Conservation (phyloP, 345 rosid genomes). For the Rhizophora apiculata region DNA sequence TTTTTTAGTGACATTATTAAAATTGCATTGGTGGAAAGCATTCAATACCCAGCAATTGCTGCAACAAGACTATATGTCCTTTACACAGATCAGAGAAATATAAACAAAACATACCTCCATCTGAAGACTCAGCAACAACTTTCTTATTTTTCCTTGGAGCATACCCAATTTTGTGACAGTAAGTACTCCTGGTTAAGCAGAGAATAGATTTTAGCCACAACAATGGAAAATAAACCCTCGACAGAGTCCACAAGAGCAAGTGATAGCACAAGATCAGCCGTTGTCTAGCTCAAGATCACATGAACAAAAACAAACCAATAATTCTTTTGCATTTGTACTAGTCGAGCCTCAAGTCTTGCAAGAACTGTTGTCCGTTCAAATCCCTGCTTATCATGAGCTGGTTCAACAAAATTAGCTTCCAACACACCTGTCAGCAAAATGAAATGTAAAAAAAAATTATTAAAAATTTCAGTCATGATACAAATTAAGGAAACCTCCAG, state of each 20-base stretch:
- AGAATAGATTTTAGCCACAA: neutral
- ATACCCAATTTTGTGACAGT: constrained; percentile 85
- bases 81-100: constrained; percentile 12
- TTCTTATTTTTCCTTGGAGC: constrained; percentile 53
- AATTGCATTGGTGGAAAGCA: neutral
- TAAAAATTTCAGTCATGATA: constrained; percentile 1
- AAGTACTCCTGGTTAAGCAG: constrained; percentile 41
- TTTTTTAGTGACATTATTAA: constrained; percentile 15
- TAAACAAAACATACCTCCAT: constrained; percentile 37
- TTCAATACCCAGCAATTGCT: neutral
- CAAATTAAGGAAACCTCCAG: constrained; percentile 2
- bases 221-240: neutral
- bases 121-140: constrained; percentile 24
- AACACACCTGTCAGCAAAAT: constrained; percentile 56
- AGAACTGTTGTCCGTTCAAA: constrained; percentile 91
- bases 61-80: neutral
- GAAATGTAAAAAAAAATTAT: constrained; percentile 11
- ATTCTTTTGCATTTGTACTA: constrained; percentile 74
- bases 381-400: constrained; percentile 97
- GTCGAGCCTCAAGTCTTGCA: constrained; percentile 72
- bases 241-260: neutral
- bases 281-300: neutral
- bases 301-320: constrained; percentile 58
- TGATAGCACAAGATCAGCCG: neutral
- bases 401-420: constrained; percentile 95